Percentiles rank a stretch among this genome's conserved stretches.
These are phyloP conservation scores for Calonectria pseudoreteaudii DNA, from an alignment of 2,329 filamentous ascomycete genomes.

Conservation along the genomic window DNA sequence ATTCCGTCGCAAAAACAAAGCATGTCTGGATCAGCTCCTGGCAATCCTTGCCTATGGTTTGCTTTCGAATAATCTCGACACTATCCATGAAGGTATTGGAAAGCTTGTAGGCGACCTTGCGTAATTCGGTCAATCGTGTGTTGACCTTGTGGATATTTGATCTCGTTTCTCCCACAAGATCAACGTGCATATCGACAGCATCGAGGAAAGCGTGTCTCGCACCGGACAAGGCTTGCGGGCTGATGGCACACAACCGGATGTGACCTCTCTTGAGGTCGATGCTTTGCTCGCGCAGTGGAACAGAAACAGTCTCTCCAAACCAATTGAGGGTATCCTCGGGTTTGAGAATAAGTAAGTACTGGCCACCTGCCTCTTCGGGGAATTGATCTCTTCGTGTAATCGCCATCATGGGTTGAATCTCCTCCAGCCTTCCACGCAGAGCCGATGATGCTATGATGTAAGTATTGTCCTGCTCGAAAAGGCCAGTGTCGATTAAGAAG, in stretches of 20 bases:
- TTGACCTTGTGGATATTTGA: conserved; percentile 96
- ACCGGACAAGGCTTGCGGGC: conserved; percentile 81
- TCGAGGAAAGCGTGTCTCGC: conserved; percentile 84
- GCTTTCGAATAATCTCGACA: conserved; percentile 89
- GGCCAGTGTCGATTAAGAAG: conserved; percentile 82
- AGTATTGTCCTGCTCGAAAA: conserved; percentile 78
- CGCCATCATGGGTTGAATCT: conserved; percentile 87
- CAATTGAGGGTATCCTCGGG: conserved; percentile 84
- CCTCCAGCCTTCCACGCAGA: conserved; percentile 78
- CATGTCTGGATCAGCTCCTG: conserved; percentile 98
- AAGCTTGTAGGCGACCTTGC: conserved; percentile 94
- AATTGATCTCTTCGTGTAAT: conserved; percentile 69
- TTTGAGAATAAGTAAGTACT: conserved; percentile 84
- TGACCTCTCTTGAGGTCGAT: conserved; percentile 90
- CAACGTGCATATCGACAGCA: conserved; percentile 84
- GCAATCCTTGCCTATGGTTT: conserved; percentile 86
- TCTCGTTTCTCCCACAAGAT: conserved; percentile 90
- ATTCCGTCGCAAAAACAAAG: conserved; percentile 99
- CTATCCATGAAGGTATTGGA: conserved; percentile 99
- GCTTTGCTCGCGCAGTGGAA: conserved; percentile 80
- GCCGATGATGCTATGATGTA: conserved; percentile 88
- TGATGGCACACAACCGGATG: conserved; percentile 87
- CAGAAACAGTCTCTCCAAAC: conserved; percentile 81
- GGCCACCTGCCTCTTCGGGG: conserved; percentile 78
- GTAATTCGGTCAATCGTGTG: conserved; percentile 89